Percentiles rank a stretch among this genome's conserved stretches.
These are phyloP conservation scores for Sequoia sempervirens DNA, from an alignment of 75 land plant genomes.

Conservation along the genomic window DNA sequence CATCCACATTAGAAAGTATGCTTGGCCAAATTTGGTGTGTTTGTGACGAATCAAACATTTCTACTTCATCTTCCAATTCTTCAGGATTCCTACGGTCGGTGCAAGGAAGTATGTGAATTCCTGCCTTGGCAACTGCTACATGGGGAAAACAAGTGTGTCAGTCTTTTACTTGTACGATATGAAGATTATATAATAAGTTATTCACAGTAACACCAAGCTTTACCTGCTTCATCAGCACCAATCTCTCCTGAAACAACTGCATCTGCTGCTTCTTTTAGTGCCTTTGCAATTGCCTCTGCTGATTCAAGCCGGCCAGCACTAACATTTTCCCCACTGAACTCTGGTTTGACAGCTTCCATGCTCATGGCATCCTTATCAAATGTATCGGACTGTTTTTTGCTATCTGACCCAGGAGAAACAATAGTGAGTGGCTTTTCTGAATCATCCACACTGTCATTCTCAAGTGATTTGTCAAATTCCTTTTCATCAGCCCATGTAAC, in stretches of 20 bases:
- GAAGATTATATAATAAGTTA: neutral
- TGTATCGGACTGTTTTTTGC: neutral
- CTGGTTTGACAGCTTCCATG: neutral
- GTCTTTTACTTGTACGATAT: neutral
- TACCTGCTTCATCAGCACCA: constrained; percentile 70
- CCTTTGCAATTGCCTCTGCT: constrained; percentile 67
- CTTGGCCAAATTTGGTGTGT: constrained; percentile 23
- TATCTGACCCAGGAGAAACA: neutral
- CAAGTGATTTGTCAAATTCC: constrained; percentile 3
- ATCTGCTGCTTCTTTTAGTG: constrained; percentile 64
- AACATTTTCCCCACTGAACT: constrained; percentile 17
- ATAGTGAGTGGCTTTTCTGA: neutral
- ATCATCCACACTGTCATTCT: neutral
- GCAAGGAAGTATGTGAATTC: constrained; percentile 1
- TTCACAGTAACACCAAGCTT: neutral
- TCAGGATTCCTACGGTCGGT: neutral
- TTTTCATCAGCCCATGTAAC: constrained; percentile 78
- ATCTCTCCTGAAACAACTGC: constrained; percentile 61
- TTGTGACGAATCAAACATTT: neutral
- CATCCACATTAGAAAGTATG: constrained; percentile 21
- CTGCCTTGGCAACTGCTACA: neutral
- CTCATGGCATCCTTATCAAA: neutral
- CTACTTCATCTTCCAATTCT: neutral
- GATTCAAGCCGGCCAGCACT: constrained; percentile 39
- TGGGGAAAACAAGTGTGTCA: neutral